These are phyloP conservation scores for Neodidymelliopsis sp. DNA, from an alignment of 2,329 filamentous ascomycete species.

Conservation along the genomic window DNA sequence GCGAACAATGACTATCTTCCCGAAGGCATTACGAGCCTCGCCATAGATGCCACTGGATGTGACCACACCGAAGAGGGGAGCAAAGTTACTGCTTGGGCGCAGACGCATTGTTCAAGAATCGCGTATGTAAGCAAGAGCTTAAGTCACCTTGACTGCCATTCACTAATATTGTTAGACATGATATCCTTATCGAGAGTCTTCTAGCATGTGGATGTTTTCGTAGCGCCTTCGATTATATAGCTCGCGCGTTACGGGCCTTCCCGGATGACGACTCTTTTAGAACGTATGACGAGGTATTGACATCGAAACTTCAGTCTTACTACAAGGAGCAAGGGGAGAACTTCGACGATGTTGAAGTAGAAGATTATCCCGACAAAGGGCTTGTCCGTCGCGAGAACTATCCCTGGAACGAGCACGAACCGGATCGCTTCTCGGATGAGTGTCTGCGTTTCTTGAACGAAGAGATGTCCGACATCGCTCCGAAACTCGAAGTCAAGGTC, in stretches of 20 bases:
- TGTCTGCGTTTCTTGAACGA: conserved; percentile 74
- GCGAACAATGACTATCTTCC: conserved; percentile 49
- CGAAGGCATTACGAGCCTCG: conserved; percentile 17
- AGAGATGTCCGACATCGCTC: conserved; percentile 72
- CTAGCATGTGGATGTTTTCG: conserved; percentile 69
- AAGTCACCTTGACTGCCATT: neutral
- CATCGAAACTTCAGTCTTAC: conserved; percentile 27
- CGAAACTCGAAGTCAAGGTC: conserved; percentile 81
- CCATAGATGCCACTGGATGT: neutral
- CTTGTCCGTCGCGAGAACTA: conserved; percentile 72
- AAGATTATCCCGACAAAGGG: conserved; percentile 72
- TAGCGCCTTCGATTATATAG: conserved; percentile 71
- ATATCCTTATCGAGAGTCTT: conserved; percentile 61
- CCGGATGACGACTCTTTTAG: conserved; percentile 65
- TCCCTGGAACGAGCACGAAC: conserved; percentile 69
- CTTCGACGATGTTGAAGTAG: conserved; percentile 56
- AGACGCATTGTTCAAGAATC: conserved; percentile 30
- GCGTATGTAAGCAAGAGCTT: conserved; percentile 38
- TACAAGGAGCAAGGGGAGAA: conserved; percentile 33
- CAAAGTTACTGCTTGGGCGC: conserved; percentile 25
- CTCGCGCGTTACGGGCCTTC: conserved; percentile 65
- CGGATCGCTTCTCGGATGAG: conserved; percentile 62
- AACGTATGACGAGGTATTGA: conserved; percentile 62
- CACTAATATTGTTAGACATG: conserved; percentile 35
- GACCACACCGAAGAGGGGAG: conserved; percentile 2